These are phyloP conservation scores for Coemansia sp. DNA, from an alignment of 192 early-diverging fungal genomes.

Conservation along the genomic window DNA sequence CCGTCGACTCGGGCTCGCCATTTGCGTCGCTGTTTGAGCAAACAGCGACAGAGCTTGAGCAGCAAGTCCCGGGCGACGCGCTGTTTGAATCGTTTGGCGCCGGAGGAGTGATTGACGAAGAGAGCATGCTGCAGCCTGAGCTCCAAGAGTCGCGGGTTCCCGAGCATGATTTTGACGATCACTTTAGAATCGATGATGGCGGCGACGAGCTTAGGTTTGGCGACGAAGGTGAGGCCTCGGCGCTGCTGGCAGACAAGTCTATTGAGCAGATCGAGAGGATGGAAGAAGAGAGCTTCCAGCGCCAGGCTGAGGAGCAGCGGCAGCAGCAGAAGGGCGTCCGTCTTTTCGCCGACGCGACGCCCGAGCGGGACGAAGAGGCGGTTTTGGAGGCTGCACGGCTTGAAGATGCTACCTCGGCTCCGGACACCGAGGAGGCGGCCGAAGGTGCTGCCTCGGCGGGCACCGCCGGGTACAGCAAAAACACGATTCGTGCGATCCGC, in stretches of 20 bases:
- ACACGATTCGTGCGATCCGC: constrained; percentile 63
- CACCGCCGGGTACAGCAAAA: constrained; percentile 50
- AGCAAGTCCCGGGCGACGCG: constrained; percentile 17
- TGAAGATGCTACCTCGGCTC: too few relatives aligned
- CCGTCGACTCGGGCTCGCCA: constrained; percentile 9
- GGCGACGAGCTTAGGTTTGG: constrained; percentile 41
- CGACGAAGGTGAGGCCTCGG: constrained; percentile 16
- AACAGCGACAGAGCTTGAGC: constrained; percentile 8
- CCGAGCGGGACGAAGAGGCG: constrained; percentile 25
- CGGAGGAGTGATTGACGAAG: background rate
- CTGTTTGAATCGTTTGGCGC: background rate
- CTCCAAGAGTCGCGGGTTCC: constrained; percentile 19
- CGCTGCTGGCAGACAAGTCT: constrained; percentile 42
- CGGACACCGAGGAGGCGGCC: too few relatives aligned
- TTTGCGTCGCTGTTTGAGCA: constrained; percentile 36
- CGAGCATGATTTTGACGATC: constrained; percentile 17
- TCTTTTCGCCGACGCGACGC: constrained; percentile 30
- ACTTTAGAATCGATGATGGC: constrained; percentile 36
- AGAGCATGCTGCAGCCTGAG: background rate
- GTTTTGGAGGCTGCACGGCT: constrained; percentile 3
- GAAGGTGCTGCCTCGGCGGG: too few relatives aligned
- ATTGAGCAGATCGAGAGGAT: constrained; percentile 48
- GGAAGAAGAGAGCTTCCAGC: constrained; percentile 52
- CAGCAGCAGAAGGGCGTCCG: constrained; percentile 23
- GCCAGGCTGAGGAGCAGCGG: constrained; percentile 23